phyloP scores from a whole-genome alignment of 1,284 basidiomycete genomes.

The Ceraceosorus guamensis region DNA sequence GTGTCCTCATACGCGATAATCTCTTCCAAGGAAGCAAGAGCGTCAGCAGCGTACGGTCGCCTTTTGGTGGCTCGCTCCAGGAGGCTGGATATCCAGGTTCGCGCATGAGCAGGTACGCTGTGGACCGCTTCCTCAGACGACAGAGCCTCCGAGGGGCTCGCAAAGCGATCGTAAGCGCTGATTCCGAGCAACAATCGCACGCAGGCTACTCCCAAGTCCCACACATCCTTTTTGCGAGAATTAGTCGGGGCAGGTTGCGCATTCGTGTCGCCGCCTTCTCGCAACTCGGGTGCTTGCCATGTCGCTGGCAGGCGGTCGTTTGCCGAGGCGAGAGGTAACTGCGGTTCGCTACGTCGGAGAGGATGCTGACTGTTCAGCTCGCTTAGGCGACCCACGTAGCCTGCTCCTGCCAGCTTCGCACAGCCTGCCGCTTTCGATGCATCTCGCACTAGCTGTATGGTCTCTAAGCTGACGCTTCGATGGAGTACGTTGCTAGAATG shows the following conservation, averaged over 20 bases:
- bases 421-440: constrained; percentile 4
- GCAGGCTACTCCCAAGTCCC: constrained; percentile 39
- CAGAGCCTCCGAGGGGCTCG: constrained; percentile 26
- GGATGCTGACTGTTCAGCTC: constrained; percentile 42
- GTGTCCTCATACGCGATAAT: not conserved
- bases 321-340: not conserved
- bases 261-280: constrained; percentile 5
- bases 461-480: constrained; percentile 22
- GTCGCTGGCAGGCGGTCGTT: constrained; percentile 16
- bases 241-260: constrained; percentile 20
- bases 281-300: constrained; percentile 41
- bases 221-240: constrained; percentile 41
- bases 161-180: constrained; percentile 19
- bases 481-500: constrained; percentile 39
- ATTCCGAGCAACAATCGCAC: constrained; percentile 45
- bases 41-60: not conserved
- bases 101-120: constrained; percentile 17
- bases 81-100: constrained; percentile 25
- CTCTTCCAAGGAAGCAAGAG: not conserved
- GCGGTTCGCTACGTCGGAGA: constrained; percentile 18
- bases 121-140: constrained; percentile 10
- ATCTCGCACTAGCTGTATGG: constrained; percentile 14
- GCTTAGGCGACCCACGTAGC: constrained; percentile 28
- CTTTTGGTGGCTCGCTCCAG: constrained; percentile 8
- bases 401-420: constrained; percentile 20